Percentiles rank a stretch among this genome's conserved stretches.
Conservation (phyloP, 495 filamentous ascomycete genomes). For the Podospora comata region DNA sequence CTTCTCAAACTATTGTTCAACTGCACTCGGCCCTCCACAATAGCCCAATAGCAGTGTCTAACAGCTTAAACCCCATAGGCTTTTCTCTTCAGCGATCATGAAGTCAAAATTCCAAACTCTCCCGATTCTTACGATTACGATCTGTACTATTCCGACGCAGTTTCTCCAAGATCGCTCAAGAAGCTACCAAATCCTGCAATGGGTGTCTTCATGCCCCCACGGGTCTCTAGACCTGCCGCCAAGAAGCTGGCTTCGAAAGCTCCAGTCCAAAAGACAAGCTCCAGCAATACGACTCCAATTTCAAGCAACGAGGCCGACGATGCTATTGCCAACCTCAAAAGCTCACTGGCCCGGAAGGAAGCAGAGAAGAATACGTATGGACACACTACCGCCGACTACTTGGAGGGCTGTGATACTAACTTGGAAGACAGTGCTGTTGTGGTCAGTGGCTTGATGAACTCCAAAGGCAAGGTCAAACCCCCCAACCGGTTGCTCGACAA, state of each 20-base stretch:
- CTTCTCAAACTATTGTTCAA: not conserved
- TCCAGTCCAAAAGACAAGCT: conserved; percentile 4
- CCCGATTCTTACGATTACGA: conserved; percentile 42
- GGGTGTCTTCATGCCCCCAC: conserved; percentile 32
- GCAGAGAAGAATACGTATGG: conserved; percentile 54
- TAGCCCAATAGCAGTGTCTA: conserved; percentile 14
- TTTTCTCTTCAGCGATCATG: conserved; percentile 39
- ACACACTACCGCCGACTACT: conserved; percentile 16
- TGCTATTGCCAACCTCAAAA: conserved; percentile 40
- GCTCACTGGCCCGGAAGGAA: conserved; percentile 35
- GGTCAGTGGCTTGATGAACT: conserved; percentile 33
- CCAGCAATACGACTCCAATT: not conserved
- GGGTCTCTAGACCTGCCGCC: conserved; percentile 35
- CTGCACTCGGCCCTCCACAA: conserved; percentile 16
- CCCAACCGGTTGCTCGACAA: conserved; percentile 35
- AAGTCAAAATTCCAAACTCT: conserved; percentile 35
- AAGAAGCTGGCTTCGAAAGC: conserved; percentile 1
- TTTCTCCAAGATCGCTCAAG: conserved; percentile 30
- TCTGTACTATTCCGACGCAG: conserved; percentile 39
- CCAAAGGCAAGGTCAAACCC: conserved; percentile 37
- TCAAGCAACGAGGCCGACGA: conserved; percentile 5
- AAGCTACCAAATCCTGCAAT: conserved; percentile 45
- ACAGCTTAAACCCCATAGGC: conserved; percentile 30
- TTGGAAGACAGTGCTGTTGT: conserved; percentile 31
- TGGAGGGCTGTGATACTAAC: conserved; percentile 19